Evolutionary conservation across 2,329 filamentous ascomycete species (phyloP).

Genomic region (Gaeumannomyces tritici): DNA sequence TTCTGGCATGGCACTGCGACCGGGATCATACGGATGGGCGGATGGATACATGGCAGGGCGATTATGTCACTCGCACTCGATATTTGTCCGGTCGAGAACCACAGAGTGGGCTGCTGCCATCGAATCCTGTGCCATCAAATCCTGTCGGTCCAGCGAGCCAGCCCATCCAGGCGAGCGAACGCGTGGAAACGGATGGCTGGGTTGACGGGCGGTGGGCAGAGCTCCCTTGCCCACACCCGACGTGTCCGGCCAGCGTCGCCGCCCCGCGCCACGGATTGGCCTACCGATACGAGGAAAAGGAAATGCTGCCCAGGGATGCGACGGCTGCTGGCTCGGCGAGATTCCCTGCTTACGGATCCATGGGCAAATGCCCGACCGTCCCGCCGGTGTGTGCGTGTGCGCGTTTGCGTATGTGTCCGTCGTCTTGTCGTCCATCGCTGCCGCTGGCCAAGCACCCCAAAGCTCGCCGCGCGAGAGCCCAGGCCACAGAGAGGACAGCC

Average conservation of each 20-base stretch:
- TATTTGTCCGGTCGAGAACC: not conserved
- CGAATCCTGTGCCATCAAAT: too few species aligned
- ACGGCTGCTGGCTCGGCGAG: not conserved
- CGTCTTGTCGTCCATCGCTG: too few species aligned
- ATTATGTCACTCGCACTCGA: not conserved
- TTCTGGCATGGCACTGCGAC: not conserved
- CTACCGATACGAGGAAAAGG: not conserved
- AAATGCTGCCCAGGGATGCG: not conserved
- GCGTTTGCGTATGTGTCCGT: too few species aligned
- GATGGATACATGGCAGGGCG: too few species aligned
- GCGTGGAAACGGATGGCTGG: not conserved
- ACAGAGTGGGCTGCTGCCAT: too few species aligned
- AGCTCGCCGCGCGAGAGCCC: not conserved
- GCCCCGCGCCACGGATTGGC: not conserved
- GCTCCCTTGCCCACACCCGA: not conserved
- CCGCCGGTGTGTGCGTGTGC: not conserved
- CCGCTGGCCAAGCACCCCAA: not conserved
- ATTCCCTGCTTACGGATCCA: not conserved
- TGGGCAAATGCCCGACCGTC: not conserved
- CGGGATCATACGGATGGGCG: not conserved
- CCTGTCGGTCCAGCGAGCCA: too few species aligned
- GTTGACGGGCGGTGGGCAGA: not conserved
- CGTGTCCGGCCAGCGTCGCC: not conserved
- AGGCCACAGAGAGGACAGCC: not conserved
- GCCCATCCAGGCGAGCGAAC: not conserved